Conservation (phyloP, 208 protist species). For the Phytomonas sp. region DNA sequence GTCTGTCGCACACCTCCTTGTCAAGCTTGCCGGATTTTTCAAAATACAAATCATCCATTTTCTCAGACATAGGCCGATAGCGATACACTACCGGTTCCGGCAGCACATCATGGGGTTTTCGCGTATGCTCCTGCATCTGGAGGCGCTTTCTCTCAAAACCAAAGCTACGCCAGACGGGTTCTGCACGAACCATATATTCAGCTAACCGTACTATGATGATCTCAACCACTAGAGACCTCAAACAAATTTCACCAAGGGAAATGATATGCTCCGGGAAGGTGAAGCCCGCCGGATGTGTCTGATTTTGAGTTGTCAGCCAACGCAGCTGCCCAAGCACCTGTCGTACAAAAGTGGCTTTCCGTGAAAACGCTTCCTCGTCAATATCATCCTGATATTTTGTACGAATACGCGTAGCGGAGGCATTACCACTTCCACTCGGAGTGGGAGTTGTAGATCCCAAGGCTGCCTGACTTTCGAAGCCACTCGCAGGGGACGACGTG, state of each 20-base stretch:
- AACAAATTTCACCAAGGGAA: slow-evolving; percentile 64
- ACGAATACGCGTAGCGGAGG: slow-evolving; percentile 4
- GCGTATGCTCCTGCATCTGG: slow-evolving; percentile 27
- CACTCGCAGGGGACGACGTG: slow-evolving; percentile 42
- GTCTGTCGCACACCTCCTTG: slow-evolving; percentile 13
- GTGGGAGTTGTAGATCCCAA: neutral
- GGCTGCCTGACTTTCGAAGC: slow-evolving; percentile 34
- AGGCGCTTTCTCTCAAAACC: slow-evolving; percentile 70
- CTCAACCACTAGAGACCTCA: slow-evolving; percentile 77
- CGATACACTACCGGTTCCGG: slow-evolving; percentile 48
- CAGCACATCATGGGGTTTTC: slow-evolving; percentile 32
- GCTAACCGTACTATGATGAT: slow-evolving; percentile 69
- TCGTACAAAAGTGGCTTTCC: slow-evolving; percentile 82
- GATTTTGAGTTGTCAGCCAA: slow-evolving; percentile 66
- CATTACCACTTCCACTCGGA: neutral
- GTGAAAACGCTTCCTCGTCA: slow-evolving; percentile 81
- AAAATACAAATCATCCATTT: slow-evolving; percentile 58
- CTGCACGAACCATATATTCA: slow-evolving; percentile 88
- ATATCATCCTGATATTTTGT: slow-evolving; percentile 44
- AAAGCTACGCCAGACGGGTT: slow-evolving; percentile 78
- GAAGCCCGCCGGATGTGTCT: slow-evolving; percentile 71
- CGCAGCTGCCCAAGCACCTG: slow-evolving; percentile 83
- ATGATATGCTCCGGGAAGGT: slow-evolving; percentile 74
- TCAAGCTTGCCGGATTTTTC: slow-evolving; percentile 18
- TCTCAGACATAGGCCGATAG: slow-evolving; percentile 56